Evolutionary conservation across 2,329 filamentous ascomycete genomes (phyloP), one percentile per base, ranked within the genome.

Genomic region (Alternaria triticimaculans): DNA sequence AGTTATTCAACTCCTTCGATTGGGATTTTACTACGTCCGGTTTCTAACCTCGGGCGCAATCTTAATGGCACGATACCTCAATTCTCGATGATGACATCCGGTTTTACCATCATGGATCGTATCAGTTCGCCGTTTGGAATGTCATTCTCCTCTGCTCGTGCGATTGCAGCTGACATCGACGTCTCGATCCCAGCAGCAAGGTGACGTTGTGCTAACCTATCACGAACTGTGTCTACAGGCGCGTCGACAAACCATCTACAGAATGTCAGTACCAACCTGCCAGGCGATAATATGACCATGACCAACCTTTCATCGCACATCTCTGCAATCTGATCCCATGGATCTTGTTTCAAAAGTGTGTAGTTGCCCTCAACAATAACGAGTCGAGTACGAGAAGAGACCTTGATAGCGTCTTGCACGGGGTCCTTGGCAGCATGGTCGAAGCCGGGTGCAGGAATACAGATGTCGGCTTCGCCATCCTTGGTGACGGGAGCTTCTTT

Each of bases 321-420:
- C 23, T 63, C 46, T 12, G 67, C 57, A 54, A 74, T 67, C 7
- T 66, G 30, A 43, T 59, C 55, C 71, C 71, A 74, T 7, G 71
- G 71, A 18, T 58, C 60, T 28, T 72, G 64, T 15, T 67, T 64
- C 23, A 74, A 53, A n/a, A 75, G 67, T 4, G 71, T 73, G 48
- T 75, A 75, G 14, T 75, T 75, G 5, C 73, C 73, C 44, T 75
- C 73, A 4, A 74, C 44, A 9, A 75, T 72, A 14, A 74, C 55
- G 8, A 75, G 30, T 9, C 68, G 71, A 15, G 60, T 72, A 6
- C 62, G 64, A 30, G 72, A 71, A 46, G 73, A 72, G 33, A 75
- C 63, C 2, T 54, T 46, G 10, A 73, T 68, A 3, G 62, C 69
- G 28, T 68, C 55, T 28, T 64, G 46, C 6, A 72, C 56, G 3